Base-by-base conservation (phyloP, 1,284 basidiomycete species). In the Puccinia coronata region DNA sequence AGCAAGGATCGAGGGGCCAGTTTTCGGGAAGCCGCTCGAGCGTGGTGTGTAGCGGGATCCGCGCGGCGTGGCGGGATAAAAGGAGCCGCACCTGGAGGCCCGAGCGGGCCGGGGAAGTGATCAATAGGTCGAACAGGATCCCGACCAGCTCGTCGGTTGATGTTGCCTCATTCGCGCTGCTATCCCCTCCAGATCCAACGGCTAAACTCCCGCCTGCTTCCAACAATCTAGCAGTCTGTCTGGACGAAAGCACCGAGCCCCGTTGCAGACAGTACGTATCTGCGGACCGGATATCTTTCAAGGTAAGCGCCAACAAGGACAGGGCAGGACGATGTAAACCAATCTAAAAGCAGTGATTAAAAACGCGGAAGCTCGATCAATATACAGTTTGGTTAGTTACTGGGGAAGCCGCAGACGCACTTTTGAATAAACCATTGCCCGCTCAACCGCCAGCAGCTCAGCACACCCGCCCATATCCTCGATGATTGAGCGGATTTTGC, bases 361-460 rank as follows among this genome's bases (percentile, higher is more conserved):
- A 39, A 74, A 11, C 8, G 12, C 9, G 4, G 14, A 41, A 49
- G 31, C n/a, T 47, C 2, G 3, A 74, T 74, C 51, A 31, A 25
- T 41, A 12, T n/a, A 18, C 23, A 41, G n/a, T 8, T 28, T 34
- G 14, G 2, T n/a, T 47, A 6, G 20, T n/a, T 67, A 3, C 36
- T 20, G 6, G 20, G 23, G n/a, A 0, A 25, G 31, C 12, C 18
- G 8, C 16, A 39, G 70, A 84, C 87, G 53, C 83, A 93, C 93
- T 88, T 93, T 93, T 14, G 93, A 93, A 82, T 93, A 90, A 1
- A 96, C 87, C 49, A 96, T 90, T 0, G 93, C 93, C 31, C 91
- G 86, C 85, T 96, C 95, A 20, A 93, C 88, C 43, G 88, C 88
- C 1, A 96, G 88, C 2, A 90, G 85, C 71, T 82, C 76, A 9